These are phyloP conservation scores for Capsicum chinense DNA, from an alignment of 257 asterid species.

Conservation along the genomic window DNA sequence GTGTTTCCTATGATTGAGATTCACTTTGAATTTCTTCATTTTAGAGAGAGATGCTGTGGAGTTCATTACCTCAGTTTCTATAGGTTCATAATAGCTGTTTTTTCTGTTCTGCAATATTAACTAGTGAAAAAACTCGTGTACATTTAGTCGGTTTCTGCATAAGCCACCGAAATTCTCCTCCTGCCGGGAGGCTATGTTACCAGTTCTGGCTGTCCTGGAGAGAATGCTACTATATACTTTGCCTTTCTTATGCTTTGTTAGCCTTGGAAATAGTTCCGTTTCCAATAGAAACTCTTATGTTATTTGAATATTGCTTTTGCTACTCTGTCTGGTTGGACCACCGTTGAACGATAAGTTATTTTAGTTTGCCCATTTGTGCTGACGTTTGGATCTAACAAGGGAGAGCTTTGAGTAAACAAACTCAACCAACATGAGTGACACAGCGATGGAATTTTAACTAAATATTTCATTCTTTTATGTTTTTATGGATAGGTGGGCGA, in stretches of 20 bases:
- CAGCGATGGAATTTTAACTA: background rate
- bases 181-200: background rate
- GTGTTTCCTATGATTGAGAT: background rate
- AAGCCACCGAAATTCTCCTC: background rate
- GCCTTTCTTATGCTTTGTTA: background rate
- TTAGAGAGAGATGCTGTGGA: background rate
- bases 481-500: conserved; percentile 22
- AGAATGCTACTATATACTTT: background rate
- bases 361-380: background rate
- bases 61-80: background rate
- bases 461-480: background rate
- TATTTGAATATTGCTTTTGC: background rate
- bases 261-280: background rate
- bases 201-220: background rate
- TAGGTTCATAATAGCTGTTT: background rate
- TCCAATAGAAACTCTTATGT: background rate
- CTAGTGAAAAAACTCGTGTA: background rate
- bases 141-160: background rate
- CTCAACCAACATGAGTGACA: background rate
- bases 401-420: background rate
- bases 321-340: background rate
- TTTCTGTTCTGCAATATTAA: conserved; percentile 13
- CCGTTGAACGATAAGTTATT: background rate
- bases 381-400: background rate
- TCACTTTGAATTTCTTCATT: background rate